These are phyloP conservation scores for Lyophyllum semitale DNA, from an alignment of 768 basidiomycete species.

Conservation along the genomic window DNA sequence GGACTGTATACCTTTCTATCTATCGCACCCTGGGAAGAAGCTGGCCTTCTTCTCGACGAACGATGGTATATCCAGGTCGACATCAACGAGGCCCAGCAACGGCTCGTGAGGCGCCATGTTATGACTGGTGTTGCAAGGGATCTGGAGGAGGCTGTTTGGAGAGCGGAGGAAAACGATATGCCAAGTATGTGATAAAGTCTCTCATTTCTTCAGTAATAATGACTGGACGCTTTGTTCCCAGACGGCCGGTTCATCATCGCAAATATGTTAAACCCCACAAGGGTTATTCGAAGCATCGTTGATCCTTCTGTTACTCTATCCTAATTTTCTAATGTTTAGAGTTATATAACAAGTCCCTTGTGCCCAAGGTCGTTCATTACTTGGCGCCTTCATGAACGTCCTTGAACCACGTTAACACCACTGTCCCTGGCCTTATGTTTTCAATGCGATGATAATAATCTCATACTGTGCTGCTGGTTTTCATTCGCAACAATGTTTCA, in stretches of 20 bases:
- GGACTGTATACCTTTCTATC: constrained; percentile 85
- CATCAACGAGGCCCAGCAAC: constrained; percentile 49
- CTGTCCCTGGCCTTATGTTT: too few species aligned
- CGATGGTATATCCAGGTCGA: constrained; percentile 74
- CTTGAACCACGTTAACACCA: background rate
- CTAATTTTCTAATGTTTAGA: background rate
- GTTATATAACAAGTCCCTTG: background rate
- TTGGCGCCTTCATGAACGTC: background rate
- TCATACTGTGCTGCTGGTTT: background rate
- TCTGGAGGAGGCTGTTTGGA: constrained; percentile 62
- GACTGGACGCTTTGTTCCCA: constrained; percentile 17
- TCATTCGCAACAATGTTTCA: background rate
- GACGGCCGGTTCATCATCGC: constrained; percentile 47
- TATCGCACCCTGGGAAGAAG: constrained; percentile 72
- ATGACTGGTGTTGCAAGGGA: constrained; percentile 71
- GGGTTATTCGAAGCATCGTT: constrained; percentile 35
- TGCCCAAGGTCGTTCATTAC: background rate
- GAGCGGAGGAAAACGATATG: constrained; percentile 77
- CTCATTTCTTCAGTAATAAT: background rate
- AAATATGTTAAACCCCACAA: constrained; percentile 49
- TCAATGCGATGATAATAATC: background rate
- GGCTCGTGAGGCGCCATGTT: constrained; percentile 77
- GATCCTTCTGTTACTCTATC: constrained; percentile 2
- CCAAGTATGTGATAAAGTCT: constrained; percentile 52
- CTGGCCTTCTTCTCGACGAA: constrained; percentile 69